Evolutionary conservation across 106 monocot genomes (phyloP), one percentile per base, ranked within the genome.

Genomic region (Allium cepa): DNA sequence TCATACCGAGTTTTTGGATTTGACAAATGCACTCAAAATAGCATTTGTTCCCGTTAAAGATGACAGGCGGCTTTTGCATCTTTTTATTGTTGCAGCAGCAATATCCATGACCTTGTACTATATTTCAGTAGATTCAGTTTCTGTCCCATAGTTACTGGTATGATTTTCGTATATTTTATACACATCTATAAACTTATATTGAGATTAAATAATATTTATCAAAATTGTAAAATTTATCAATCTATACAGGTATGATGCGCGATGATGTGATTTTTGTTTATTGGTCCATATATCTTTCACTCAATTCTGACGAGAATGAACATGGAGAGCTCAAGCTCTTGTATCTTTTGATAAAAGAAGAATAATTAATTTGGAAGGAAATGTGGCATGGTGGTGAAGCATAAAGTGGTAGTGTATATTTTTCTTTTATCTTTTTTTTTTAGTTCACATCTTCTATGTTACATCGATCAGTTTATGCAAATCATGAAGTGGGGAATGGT

Each of bases 21-120:
- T 93, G 69, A 93, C 89, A 57, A 89, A 77, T 67, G 26, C 79
- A 13, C 67, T 89, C 8, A 93, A 84, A 71, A 69, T 50, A 17
- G 83, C 89, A 17, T 93, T 93, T 56, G 49, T 86, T 18, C 93
- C 88, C 56, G 73, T 68, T 51, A 89, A 84, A 65, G 85, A 89
- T 70, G 64, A 89, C 76, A 78, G 69, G 64, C 75, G 74, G 11
- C 50, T 93, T 48, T 73, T 84, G 15, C 83, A 79, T 26, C 88
- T 86, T 84, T 70, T 89, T 45, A 66, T 84, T 60, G 81, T 81
- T 15, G 86, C 83, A 67, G 69, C 63, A 55, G 59, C 60, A 22
- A 71, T 86, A 11, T 81, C 67, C 12, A 2, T 75, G 10, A 66
- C 73, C 70, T 67, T 93, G 66, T 93, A 93, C 66, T 79, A n/a